These are phyloP conservation scores for Luvunga scandens DNA, from an alignment of 345 rosid genomes.

Conservation along the genomic window DNA sequence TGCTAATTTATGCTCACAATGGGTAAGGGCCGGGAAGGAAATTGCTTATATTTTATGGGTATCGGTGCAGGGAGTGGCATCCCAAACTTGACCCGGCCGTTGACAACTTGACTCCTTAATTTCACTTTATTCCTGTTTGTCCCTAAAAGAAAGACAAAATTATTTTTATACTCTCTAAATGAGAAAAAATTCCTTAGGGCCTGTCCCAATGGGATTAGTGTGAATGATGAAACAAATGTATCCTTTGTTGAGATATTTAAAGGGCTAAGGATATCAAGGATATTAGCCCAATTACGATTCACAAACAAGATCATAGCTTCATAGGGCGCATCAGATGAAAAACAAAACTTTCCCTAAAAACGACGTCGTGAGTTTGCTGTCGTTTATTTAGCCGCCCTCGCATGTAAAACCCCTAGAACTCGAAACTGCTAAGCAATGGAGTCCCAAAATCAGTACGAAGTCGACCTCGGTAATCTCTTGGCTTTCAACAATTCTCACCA, in stretches of 20 bases:
- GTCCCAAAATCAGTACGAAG: slow-evolving; percentile 25
- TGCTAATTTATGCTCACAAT: too few species aligned
- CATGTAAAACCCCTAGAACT: background rate
- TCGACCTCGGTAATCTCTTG: slow-evolving; percentile 76
- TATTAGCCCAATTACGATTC: background rate
- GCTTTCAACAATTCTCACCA: slow-evolving; percentile 54
- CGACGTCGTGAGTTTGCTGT: background rate
- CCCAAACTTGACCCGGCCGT: rapidly evolving
- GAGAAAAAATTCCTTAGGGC: too few species aligned
- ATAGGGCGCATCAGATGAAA: background rate
- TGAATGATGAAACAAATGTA: too few species aligned
- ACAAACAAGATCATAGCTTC: too few species aligned
- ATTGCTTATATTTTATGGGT: too few species aligned
- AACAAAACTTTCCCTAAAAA: background rate
- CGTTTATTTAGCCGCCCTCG: background rate
- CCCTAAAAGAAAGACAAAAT: too few species aligned
- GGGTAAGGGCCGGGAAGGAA: too few species aligned
- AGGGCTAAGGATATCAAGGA: background rate
- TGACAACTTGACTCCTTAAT: too few species aligned
- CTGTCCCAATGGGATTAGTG: too few species aligned
- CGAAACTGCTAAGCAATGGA: slow-evolving; percentile 19
- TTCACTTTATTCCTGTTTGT: too few species aligned
- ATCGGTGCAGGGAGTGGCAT: rapidly evolving
- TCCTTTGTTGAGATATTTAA: background rate
- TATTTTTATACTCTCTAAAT: too few species aligned